Evolutionary conservation across 1,139 yeast species (phyloP), one percentile per base, ranked within the genome.

Genomic region (Geotrichum europaeum): DNA sequence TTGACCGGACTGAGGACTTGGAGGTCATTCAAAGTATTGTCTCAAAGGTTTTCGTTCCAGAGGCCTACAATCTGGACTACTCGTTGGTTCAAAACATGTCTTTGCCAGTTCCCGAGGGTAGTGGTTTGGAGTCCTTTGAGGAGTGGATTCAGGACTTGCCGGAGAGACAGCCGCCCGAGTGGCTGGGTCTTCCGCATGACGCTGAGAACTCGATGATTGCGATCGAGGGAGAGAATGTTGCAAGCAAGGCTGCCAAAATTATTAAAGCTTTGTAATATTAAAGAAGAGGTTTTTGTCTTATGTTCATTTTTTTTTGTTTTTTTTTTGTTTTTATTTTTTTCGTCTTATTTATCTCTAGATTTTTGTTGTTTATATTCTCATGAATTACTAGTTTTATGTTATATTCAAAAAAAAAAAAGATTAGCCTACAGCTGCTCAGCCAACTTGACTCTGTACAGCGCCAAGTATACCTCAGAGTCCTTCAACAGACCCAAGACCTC

Each of bases 131-230:
- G 0, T 77, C 71, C n/a, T 79, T 81, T 63, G 54, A 61, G 4
- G 62, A 68, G 2, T 88, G 95, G 95, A 77, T 86, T 12, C 65
- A 70, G 0, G 60, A 66, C 0, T 70, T 88, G 58, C 94, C 94
- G 0, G 83, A 78, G n/a, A 67, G 76, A 13, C 81, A 82, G 51
- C 86, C 90, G 0, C 77, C 86, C 36, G 71, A 76, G 1, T 88
- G 95, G 94, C 71, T 87, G 20, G 87, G 85, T 0, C 73, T 88
- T 50, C 76, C 78, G 1, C 76, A 72, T 3, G 75, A 78, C 51
- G 83, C 80, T 1, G 82, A 79, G 47, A 68, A 66, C 32, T 66
- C 67, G 7, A 68, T 72, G 72, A 69, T 66, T 50, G 62, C 43
- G 36, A 65, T 54, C 12, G 68, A 68, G 55, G 72, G 72, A 45